Evolutionary conservation across 1,284 basidiomycete genomes (phyloP).

Genomic region (Ustilago nuda): DNA sequence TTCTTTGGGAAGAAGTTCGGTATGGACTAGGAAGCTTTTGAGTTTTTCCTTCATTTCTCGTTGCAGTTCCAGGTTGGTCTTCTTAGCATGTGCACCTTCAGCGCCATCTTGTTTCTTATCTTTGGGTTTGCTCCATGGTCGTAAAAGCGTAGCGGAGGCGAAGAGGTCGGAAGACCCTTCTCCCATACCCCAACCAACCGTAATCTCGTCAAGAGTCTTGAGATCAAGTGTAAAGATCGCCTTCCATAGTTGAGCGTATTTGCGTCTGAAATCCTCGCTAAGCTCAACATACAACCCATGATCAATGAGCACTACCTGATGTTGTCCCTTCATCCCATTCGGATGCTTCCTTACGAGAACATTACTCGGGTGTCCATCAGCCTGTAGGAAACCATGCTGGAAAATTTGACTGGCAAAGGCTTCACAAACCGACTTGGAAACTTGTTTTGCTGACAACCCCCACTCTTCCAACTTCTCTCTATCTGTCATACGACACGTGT

Average conservation of each 20-base stretch:
- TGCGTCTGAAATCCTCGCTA: slow-evolving; percentile 53
- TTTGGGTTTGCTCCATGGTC: slow-evolving; percentile 61
- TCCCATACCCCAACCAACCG: slow-evolving; percentile 60
- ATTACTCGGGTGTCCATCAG: slow-evolving; percentile 61
- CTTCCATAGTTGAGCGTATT: slow-evolving; percentile 64
- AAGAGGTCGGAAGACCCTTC: slow-evolving; percentile 59
- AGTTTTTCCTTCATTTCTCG: slow-evolving; percentile 57
- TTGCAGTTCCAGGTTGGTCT: slow-evolving; percentile 52
- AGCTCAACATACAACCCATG: slow-evolving; percentile 63
- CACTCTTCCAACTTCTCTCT: slow-evolving; percentile 49
- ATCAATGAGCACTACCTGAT: slow-evolving; percentile 64
- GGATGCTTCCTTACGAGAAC: slow-evolving; percentile 61
- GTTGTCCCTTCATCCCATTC: slow-evolving; percentile 50
- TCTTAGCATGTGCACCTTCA: slow-evolving; percentile 29
- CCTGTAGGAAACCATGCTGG: slow-evolving; percentile 63
- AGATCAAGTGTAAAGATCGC: slow-evolving; percentile 61
- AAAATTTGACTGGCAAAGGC: slow-evolving; percentile 64
- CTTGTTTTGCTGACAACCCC: slow-evolving; percentile 55
- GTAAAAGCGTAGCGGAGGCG: slow-evolving; percentile 57
- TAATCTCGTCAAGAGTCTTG: slow-evolving; percentile 54
- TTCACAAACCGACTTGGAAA: slow-evolving; percentile 56
- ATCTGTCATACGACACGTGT: slow-evolving; percentile 60
- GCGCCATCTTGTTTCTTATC: slow-evolving; percentile 20
- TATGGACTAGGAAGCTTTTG: slow-evolving; percentile 59
- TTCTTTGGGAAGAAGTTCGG: slow-evolving; percentile 63